Evolutionary conservation across 2,329 filamentous ascomycete species (phyloP).

Genomic region (Microdochium trichocladiopsis): DNA sequence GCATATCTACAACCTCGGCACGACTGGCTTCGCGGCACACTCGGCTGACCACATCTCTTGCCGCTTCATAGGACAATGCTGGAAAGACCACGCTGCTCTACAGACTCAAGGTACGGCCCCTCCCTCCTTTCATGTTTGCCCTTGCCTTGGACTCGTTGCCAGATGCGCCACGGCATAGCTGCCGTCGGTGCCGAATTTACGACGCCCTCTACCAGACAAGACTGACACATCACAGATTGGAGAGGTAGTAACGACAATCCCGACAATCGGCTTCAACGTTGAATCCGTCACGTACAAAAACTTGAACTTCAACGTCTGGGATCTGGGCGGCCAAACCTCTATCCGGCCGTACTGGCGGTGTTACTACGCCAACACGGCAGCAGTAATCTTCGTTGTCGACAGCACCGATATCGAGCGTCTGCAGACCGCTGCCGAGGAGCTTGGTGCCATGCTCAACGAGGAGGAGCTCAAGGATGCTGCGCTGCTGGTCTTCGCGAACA

Average conservation of each 20-base stretch:
- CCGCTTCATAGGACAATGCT: constrained; percentile 71
- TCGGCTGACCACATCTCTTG: constrained; percentile 3
- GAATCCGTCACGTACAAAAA: constrained; percentile 98
- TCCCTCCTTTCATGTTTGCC: not conserved
- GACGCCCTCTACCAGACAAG: constrained; percentile 3
- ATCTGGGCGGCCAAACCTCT: constrained; percentile 95
- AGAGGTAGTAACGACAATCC: constrained; percentile 97
- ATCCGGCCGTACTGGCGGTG: constrained; percentile 99
- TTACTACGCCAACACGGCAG: constrained; percentile 98
- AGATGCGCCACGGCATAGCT: too few relatives aligned
- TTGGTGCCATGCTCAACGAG: constrained; percentile 93
- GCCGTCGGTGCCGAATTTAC: too few relatives aligned
- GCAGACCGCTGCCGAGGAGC: constrained; percentile 85
- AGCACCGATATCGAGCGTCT: constrained; percentile 95
- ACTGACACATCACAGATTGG: constrained; percentile 60
- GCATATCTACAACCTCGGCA: constrained; percentile 19
- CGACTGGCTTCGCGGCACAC: not conserved
- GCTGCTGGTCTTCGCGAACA: constrained; percentile 94
- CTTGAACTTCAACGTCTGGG: constrained; percentile 98
- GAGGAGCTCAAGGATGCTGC: constrained; percentile 92
- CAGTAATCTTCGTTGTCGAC: constrained; percentile 97
- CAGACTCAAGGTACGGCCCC: constrained; percentile 70
- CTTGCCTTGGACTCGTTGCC: not conserved
- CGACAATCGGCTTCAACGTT: constrained; percentile 98
- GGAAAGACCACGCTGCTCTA: constrained; percentile 97